Conservation (phyloP, 2,329 filamentous ascomycete genomes). For the Knufia fluminis region DNA sequence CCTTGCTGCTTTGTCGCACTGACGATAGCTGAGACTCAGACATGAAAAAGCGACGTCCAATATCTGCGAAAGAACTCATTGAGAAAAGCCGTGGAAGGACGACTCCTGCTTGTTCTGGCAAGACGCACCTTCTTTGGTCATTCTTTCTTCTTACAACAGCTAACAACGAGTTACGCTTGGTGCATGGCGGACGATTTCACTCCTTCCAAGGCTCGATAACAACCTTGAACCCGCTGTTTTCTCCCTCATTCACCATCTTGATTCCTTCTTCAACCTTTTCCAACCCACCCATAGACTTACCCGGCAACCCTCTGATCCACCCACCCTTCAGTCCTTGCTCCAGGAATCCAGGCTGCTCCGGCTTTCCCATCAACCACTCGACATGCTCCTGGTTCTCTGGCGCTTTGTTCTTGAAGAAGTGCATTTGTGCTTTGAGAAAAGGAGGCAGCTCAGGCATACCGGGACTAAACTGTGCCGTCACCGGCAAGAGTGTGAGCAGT, state of each 20-base stretch:
- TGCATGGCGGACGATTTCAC: no score
- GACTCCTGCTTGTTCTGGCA: no score
- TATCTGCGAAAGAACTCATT: no score
- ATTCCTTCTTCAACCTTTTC: constrained; percentile 37
- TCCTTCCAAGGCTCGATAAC: constrained; percentile 22
- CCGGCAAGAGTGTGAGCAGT: constrained; percentile 27
- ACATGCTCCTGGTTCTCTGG: not conserved
- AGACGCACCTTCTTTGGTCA: no score
- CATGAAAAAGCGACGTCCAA: no score
- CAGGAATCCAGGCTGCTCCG: not conserved
- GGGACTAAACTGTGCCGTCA: constrained; percentile 22
- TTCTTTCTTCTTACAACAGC: no score
- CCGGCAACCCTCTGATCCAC: not conserved
- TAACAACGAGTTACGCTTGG: no score
- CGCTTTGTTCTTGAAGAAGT: not conserved
- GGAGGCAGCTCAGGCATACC: constrained; percentile 14
- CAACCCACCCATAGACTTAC: constrained; percentile 29
- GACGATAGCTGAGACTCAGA: no score
- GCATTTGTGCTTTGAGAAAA: not conserved
- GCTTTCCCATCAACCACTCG: not conserved
- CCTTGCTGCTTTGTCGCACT: no score
- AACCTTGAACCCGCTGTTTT: constrained; percentile 39
- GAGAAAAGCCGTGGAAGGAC: no score
- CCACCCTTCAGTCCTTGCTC: not conserved
- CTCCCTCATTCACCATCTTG: constrained; percentile 33